phyloP scores from a whole-genome alignment of 805 yeast genomes.

The Starmerella vaccinii region DNA sequence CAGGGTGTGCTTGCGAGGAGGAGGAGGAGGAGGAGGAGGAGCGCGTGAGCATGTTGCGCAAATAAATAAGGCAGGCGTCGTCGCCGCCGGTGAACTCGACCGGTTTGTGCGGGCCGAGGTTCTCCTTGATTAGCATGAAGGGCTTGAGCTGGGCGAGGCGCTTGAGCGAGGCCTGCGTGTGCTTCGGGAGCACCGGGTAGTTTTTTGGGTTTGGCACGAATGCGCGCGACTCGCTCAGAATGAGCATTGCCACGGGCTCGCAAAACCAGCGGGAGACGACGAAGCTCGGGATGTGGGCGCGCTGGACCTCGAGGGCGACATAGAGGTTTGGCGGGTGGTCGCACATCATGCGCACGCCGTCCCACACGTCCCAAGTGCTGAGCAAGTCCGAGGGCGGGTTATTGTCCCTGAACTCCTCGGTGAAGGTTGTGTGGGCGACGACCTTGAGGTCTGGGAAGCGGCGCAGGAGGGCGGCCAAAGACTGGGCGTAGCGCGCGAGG shows the following conservation, averaged over 20 bases:
- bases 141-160: constrained; percentile 37
- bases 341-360: constrained; percentile 48
- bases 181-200: constrained; percentile 55
- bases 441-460: constrained; percentile 27
- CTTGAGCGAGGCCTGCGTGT: constrained; percentile 42
- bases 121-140: constrained; percentile 41
- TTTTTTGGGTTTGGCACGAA: constrained; percentile 51
- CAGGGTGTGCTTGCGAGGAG: too few relatives aligned
- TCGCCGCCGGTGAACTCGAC: constrained; percentile 29
- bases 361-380: constrained; percentile 70
- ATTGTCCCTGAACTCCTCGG: constrained; percentile 36
- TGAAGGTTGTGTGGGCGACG: constrained; percentile 29
- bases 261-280: constrained; percentile 54
- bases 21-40: too few relatives aligned
- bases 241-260: constrained; percentile 50
- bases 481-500: constrained; percentile 42
- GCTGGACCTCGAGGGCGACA: constrained; percentile 69
- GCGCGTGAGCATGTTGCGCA: constrained; percentile 34
- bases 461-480: constrained; percentile 31
- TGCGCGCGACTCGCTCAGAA: constrained; percentile 42
- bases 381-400: constrained; percentile 35
- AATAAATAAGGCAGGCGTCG: constrained; percentile 36
- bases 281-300: constrained; percentile 40
- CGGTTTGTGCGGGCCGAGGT: constrained; percentile 32
- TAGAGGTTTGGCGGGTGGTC: constrained; percentile 47